Conservation (phyloP, 2,329 filamentous ascomycete species). For the Monosporascus sp. region DNA sequence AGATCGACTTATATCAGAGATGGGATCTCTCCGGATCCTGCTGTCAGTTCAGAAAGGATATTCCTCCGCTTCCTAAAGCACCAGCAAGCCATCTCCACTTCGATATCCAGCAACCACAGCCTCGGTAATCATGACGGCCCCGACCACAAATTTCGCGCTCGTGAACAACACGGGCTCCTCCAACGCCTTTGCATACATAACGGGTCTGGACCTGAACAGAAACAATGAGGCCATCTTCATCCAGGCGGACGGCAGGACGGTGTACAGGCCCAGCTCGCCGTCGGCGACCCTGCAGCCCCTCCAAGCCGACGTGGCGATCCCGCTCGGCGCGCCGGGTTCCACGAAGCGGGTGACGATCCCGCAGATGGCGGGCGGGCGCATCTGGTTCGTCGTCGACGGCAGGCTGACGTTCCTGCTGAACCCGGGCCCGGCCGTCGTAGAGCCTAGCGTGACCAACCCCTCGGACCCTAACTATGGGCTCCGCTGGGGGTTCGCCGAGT, state of each 20-base stretch:
- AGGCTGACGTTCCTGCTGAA: conserved; percentile 66
- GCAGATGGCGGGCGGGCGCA: conserved; percentile 62
- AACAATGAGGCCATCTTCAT: conserved; percentile 58
- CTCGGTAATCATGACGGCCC: conserved; percentile 26
- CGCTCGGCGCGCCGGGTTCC: conserved; percentile 55
- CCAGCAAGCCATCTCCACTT: not conserved
- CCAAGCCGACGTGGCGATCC: conserved; percentile 55
- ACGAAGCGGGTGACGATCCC: conserved; percentile 60
- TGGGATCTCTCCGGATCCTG: not conserved
- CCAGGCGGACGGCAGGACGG: conserved; percentile 58
- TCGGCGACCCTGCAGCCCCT: conserved; percentile 44
- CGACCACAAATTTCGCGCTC: conserved; percentile 55
- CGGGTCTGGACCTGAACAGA: conserved; percentile 57
- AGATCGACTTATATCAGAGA: not conserved
- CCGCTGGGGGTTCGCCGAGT: conserved; percentile 65
- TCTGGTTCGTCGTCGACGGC: conserved; percentile 63
- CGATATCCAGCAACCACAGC: not conserved
- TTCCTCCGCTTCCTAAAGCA: not conserved
- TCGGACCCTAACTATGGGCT: conserved; percentile 57
- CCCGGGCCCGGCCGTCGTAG: conserved; percentile 65
- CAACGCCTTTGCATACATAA: conserved; percentile 65
- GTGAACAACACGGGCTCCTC: conserved; percentile 60
- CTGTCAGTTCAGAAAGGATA: not conserved
- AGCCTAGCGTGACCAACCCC: conserved; percentile 66
- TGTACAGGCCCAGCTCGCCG: conserved; percentile 61